A percentile compares a stretch with the other conserved stretches of the same genome.
These are phyloP conservation scores for Solanum medicagineum DNA, from an alignment of 257 asterid genomes.

Conservation along the genomic window DNA sequence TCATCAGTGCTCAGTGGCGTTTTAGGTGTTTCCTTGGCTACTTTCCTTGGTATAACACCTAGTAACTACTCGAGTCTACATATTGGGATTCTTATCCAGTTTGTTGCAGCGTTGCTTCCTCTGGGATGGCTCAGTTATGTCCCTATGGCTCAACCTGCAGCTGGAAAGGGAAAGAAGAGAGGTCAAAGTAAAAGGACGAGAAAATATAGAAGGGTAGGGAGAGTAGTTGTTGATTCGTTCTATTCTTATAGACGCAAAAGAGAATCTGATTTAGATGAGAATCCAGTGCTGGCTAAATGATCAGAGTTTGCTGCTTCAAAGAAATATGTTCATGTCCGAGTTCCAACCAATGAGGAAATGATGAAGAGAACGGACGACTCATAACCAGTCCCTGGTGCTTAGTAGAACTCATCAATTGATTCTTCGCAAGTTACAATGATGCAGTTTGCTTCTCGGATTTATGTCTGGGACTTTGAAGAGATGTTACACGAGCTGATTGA, in stretches of 20 bases:
- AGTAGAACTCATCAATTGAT: not conserved
- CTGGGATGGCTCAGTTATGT: slow-evolving; percentile 43
- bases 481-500: not conserved
- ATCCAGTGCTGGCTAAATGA: not conserved
- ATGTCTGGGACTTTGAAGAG: not conserved
- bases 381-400: not conserved
- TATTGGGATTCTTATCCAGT: slow-evolving; percentile 56
- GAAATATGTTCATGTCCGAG: not conserved
- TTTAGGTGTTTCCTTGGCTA: slow-evolving; percentile 60
- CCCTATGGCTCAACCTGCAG: slow-evolving; percentile 22
- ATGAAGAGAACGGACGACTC: not conserved
- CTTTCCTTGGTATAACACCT: slow-evolving; percentile 46
- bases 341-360: not conserved
- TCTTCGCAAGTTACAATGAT: not conserved
- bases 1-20: slow-evolving; percentile 61
- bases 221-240: slow-evolving; percentile 25
- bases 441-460: not conserved
- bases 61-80: slow-evolving; percentile 59
- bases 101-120: slow-evolving; percentile 57
- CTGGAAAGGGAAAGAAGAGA: slow-evolving; percentile 27
- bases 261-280: slow-evolving; percentile 37
- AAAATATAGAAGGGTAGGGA: slow-evolving; percentile 48
- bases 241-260: slow-evolving; percentile 50
- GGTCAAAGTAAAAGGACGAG: slow-evolving; percentile 35
- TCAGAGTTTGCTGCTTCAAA: not conserved